phyloP scores from a whole-genome alignment of 306 rosid species.

The Adenanthera pavonina region DNA sequence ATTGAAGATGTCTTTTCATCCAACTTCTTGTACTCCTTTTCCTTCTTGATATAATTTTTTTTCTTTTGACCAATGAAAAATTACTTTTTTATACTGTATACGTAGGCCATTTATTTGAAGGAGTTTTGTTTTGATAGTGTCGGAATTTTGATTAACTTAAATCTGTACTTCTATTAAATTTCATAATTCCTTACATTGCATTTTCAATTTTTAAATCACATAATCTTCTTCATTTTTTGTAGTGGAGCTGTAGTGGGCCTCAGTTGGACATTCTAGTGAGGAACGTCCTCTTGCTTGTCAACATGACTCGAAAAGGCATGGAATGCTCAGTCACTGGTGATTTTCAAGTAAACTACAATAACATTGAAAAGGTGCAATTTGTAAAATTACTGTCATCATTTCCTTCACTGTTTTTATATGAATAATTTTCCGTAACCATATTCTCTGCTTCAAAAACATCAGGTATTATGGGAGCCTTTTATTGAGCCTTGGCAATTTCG shows the following conservation, averaged over 20 bases:
- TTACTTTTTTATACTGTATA: background rate
- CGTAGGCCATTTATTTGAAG: background rate
- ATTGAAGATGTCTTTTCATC: background rate
- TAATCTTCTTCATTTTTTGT: conserved; percentile 34
- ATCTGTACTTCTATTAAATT: background rate
- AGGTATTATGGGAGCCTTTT: conserved; percentile 97
- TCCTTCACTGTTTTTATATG: background rate
- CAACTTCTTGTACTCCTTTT: background rate
- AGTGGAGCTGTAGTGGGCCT: conserved; percentile 93
- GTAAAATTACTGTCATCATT: conserved; percentile 2
- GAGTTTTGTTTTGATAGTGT: background rate
- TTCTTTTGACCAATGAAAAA: background rate
- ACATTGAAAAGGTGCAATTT: conserved; percentile 75
- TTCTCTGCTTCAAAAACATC: conserved; percentile 41
- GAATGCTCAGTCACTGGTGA: conserved; percentile 63
- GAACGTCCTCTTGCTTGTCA: conserved; percentile 61
- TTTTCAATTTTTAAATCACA: conserved; percentile 1
- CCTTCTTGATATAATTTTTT: background rate
- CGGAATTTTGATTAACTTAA: background rate
- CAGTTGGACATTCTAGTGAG: conserved; percentile 74
- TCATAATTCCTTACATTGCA: background rate
- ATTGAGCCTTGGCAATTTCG: conserved; percentile 91
- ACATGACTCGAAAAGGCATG: conserved; percentile 49
- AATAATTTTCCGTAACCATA: conserved; percentile 38
- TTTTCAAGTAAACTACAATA: conserved; percentile 78